These are phyloP conservation scores for Dictyostelium firmibasis DNA, from an alignment of 78 protist species.

Conservation along the genomic window DNA sequence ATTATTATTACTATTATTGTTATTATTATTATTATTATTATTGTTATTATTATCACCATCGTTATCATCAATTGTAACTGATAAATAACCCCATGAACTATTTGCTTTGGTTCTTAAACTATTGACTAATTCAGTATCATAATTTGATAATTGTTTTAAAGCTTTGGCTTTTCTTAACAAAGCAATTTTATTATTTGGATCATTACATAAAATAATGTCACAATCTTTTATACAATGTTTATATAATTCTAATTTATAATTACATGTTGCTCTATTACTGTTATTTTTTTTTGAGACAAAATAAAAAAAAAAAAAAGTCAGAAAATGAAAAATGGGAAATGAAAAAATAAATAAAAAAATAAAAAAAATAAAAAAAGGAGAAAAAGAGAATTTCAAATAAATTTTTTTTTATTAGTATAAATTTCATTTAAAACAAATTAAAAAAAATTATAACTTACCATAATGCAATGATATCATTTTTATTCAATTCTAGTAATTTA, in stretches of 20 bases:
- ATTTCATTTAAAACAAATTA: not conserved
- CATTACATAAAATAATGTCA: constrained; percentile 9
- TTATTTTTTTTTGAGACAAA: not conserved
- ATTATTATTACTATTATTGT: not conserved
- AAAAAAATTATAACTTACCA: not conserved
- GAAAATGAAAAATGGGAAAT: not conserved
- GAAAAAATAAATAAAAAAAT: not conserved
- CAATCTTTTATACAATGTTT: constrained; percentile 53
- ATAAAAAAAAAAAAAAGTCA: not conserved
- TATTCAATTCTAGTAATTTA: not conserved
- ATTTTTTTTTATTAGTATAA: no score
- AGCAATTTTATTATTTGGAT: constrained; percentile 14
- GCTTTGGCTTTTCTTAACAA: not conserved
- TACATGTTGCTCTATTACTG: constrained; percentile 75
- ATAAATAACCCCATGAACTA: constrained; percentile 25
- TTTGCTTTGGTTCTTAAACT: not conserved
- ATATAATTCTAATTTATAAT: constrained; percentile 46
- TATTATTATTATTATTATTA: no score
- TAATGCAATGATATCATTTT: constrained; percentile 36
- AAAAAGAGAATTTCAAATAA: not conserved
- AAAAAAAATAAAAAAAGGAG: not conserved
- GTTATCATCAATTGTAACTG: not conserved
- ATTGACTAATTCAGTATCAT: not conserved
- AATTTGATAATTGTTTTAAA: not conserved
- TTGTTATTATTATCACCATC: not conserved